A percentile compares a stretch with the other conserved stretches of the same genome.
These are phyloP conservation scores for Cichorium intybus DNA, from an alignment of 140 eudicot species.

Conservation along the genomic window DNA sequence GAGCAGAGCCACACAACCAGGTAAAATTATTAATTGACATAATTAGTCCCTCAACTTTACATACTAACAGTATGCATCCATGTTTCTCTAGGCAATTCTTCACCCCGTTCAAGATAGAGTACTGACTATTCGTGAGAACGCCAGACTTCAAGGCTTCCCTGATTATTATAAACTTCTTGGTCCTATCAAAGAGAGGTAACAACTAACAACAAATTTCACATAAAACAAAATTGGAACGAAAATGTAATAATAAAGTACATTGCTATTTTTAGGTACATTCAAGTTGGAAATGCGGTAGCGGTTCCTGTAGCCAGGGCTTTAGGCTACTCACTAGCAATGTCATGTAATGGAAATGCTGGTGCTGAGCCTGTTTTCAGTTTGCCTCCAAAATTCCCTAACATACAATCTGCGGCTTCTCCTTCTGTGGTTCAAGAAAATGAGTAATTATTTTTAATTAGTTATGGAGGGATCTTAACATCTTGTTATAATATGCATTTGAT, in stretches of 20 bases:
- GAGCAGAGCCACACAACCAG: constrained; percentile 93
- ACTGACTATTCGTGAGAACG: constrained; percentile 58
- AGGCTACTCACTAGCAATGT: constrained; percentile 60
- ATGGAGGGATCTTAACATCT: not conserved
- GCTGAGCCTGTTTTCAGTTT: constrained; percentile 38
- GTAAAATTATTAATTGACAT: too few species aligned
- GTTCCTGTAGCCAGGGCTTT: constrained; percentile 81
- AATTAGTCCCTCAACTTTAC: too few species aligned
- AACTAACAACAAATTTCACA: too few species aligned
- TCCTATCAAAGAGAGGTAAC: constrained; percentile 61
- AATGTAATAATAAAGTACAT: not conserved
- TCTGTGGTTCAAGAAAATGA: constrained; percentile 18
- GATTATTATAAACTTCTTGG: constrained; percentile 65
- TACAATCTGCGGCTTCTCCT: constrained; percentile 14
- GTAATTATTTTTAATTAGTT: not conserved
- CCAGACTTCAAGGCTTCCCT: constrained; percentile 73
- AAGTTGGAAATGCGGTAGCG: constrained; percentile 92
- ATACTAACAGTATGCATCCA: not conserved
- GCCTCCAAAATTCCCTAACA: constrained; percentile 44
- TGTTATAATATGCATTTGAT: too few species aligned
- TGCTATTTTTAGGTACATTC: constrained; percentile 50
- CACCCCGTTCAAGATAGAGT: constrained; percentile 82
- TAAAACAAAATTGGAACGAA: too few species aligned
- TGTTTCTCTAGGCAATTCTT: constrained; percentile 39
- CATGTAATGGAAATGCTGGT: constrained; percentile 33